Evolutionary conservation across 2,329 filamentous ascomycete species (phyloP).

Genomic region (Colletotrichum tamarilloi): DNA sequence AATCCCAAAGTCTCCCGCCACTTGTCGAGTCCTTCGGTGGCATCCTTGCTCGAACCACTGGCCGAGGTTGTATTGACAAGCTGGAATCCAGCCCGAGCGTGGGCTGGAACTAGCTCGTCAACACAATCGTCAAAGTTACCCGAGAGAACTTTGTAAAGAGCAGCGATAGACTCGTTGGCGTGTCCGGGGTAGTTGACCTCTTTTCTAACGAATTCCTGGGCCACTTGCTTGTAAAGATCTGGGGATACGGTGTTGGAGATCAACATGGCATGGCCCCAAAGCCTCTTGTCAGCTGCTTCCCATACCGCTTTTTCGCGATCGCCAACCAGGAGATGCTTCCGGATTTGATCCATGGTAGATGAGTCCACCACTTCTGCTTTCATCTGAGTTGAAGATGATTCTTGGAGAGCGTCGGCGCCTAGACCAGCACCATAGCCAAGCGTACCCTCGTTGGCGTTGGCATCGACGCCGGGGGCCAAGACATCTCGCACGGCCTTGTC

Average conservation of each 20-base stretch:
- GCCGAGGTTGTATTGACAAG: slow-evolving; percentile 82
- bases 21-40: slow-evolving; percentile 86
- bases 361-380: slow-evolving; percentile 76
- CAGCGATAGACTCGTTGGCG: slow-evolving; percentile 88
- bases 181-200: slow-evolving; percentile 87
- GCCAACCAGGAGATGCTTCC: slow-evolving; percentile 79
- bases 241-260: slow-evolving; percentile 83
- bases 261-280: slow-evolving; percentile 97
- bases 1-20: slow-evolving; percentile 93
- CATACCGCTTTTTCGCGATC: slow-evolving; percentile 93
- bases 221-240: slow-evolving; percentile 90
- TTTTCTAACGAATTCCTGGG: slow-evolving; percentile 94
- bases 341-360: slow-evolving; percentile 76
- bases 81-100: slow-evolving; percentile 90
- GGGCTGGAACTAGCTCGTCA: slow-evolving; percentile 93
- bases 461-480: slow-evolving; percentile 69
- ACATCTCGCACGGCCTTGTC: slow-evolving; percentile 81
- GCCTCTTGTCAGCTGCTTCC: slow-evolving; percentile 89
- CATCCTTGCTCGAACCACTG: slow-evolving; percentile 73
- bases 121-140: slow-evolving; percentile 95
- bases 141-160: slow-evolving; percentile 92
- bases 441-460: slow-evolving; percentile 40
- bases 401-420: slow-evolving; percentile 40
- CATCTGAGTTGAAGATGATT: slow-evolving; percentile 48
- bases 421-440: slow-evolving; percentile 39